Base-by-base conservation (phyloP, 2,329 filamentous ascomycete species). In the Curvularia sp. region DNA sequence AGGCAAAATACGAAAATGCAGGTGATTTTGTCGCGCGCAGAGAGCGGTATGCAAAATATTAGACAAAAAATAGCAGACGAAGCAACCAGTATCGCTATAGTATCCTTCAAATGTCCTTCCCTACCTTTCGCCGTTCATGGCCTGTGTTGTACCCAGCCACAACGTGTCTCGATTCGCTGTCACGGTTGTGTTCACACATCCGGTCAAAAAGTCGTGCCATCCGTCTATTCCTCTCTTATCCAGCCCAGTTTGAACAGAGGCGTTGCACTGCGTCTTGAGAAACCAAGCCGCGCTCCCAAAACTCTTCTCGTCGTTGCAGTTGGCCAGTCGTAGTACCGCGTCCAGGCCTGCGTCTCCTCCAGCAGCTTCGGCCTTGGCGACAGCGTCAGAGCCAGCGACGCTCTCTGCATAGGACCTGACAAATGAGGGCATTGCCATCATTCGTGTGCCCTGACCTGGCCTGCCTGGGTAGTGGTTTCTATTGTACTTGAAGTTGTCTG, bases 401-500 rank as follows among this genome's bases (percentile, higher is more conserved):
- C 72, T 81, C 0, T 79, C 76, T 4, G 85, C 86, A 63, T 89
- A 89, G 66, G 81, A 65, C 1, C 79, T 61, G 66, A 88, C 87
- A 74, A 78, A 88, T 1, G 75, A 68, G 0, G 84, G 78, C 49
- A 79, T 82, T 75, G 88, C 84, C 87, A 90, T 89, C 70, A 87
- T 49, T 22, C 47, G 28, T 0, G 90, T 92, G 30, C 90, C 90
- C 75, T 93, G 89, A 12, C 90, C 91, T 0, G 88, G 82, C 0
- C 78, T 70, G 15, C 82, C 84, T 1, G 62, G 80, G 38, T 12
- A 84, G 67, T 87, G 80, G 77, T 92, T 92, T 74, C 82, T 83
- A 77, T 88, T 91, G 83, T 86, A 93, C 68, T 84, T 82, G 78
- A 93, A 90, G 61, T 88, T 83, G 26, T 57, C 86, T 1, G 85